Evolutionary conservation across 129 eudicot genomes (phyloP), one percentile per base, ranked within the genome.

Genomic region (Deinandra increscens): DNA sequence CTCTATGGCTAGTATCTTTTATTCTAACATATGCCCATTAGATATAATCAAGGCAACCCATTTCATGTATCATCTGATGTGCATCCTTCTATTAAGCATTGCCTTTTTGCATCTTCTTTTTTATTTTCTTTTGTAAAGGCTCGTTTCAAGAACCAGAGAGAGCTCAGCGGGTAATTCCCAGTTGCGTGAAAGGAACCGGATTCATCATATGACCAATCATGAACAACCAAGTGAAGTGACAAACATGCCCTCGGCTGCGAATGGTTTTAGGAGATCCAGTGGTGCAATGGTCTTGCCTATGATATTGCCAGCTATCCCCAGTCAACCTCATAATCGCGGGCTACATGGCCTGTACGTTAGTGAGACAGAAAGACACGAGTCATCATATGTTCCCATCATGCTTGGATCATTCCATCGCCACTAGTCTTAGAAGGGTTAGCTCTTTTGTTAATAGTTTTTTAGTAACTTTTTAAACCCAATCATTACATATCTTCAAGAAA

Each of bases 241-340:
- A 31, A 77, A 75, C 66, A 42, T 75, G 48, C 75, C 75, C 36
- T 49, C 73, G 13, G 70, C 85, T 54, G 41, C 78, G 23, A 63
- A 72, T 42, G 75, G 77, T 60, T 73, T 78, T 41, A 68, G 81
- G 73, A 82, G 91, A 80, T 85, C 72, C 68, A 68, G 53, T 43
- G 75, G 80, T 69, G 72, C 75, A 56, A 60, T 84, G 78, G 79
- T 81, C 26, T 59, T 68, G 69, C 86, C 82, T 55, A 64, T 79
- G 64, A 54, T 70, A 48, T 48, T 85, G 64, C 79, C 84, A 36
- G 48, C 73, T 9, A 69, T 70, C 58, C 55, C 38, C 39, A 20
- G 11, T 51, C 74, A 12, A 68, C 62, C 43, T 9, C 69, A 69
- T 33, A 59, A 70, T 45, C 83, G 44, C 45, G 68, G 66, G 66